Conservation (phyloP, 2,329 filamentous ascomycete species). For the Alternaria alternata region DNA sequence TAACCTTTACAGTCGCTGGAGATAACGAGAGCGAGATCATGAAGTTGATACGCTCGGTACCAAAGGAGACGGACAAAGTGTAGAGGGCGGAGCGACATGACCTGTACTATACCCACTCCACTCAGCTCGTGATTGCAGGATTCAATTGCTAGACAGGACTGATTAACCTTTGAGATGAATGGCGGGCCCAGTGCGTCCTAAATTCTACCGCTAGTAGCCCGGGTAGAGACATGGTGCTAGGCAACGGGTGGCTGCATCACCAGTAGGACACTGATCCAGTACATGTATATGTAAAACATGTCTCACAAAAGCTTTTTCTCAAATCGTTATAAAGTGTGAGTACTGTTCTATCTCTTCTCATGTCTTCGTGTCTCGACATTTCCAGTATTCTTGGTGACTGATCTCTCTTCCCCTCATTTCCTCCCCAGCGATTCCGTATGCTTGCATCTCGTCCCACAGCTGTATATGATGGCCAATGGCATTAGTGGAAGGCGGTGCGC, state of each 20-base stretch:
- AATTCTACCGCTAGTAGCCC: constrained; percentile 12
- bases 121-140: neutral
- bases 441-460: neutral
- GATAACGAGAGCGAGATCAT: constrained; percentile 89
- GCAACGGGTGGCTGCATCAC: constrained; percentile 29
- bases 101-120: constrained; percentile 11
- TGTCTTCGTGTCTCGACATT: neutral
- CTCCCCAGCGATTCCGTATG: neutral
- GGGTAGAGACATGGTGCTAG: constrained; percentile 5
- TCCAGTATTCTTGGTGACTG: neutral
- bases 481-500: neutral
- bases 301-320: neutral
- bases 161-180: neutral
- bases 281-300: constrained; percentile 20
- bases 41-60: constrained; percentile 73
- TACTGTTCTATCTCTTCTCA: neutral
- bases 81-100: constrained; percentile 16
- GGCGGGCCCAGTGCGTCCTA: neutral
- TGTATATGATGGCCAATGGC: neutral
- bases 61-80: constrained; percentile 49
- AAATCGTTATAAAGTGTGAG: neutral
- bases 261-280: neutral
- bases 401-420: neutral
- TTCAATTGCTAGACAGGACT: neutral
- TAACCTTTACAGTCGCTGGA: constrained; percentile 63